Base-by-base conservation (phyloP, 768 basidiomycete genomes). In the Chalciporus pseudorubinellus region DNA sequence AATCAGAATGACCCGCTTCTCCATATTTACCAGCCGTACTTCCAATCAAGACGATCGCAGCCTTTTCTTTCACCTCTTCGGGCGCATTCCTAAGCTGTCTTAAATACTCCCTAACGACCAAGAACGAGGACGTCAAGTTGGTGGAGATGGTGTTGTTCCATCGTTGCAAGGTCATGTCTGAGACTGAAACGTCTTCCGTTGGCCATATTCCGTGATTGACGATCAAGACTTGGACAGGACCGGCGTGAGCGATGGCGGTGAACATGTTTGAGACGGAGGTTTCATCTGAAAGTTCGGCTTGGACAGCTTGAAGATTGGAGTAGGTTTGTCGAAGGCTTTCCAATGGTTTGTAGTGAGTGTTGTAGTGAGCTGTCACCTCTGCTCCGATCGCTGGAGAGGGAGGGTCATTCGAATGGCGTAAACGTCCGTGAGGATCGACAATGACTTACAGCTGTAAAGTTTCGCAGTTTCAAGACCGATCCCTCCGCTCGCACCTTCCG, bases 1-100 rank as follows among this genome's bases (percentile, higher is more conserved):
- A 87, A 66, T 87, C 85, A 0, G 78, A 79, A 61, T 87, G 80
- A 3, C 78, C 78, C 0, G 78, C 78, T 65, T 89, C 86, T 16
- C 87, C 89, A 55, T 78, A 85, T 68, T 85, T 86, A 2, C 88
- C 88, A 3, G 87, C 78, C 0, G 81, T 83, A 55, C 84, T 85
- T 11, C 89, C 88, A 44, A 89, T 77, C 34, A 89, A 66, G 3
- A 89, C 72, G 26, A 91, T 77, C 13, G 77, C 71, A 0, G 83
- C 83, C 55, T 80, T 78, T 10, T 77, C 77, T 61, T 79, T 84
- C 19, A 69, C 54, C n/a, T 68, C 70, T 14, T 70, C 65, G 0
- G 63, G 59, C 13, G 70, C 76, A 1, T 46, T 26, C 50, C 68
- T 70, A 26, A 89, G 63, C 4, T 71, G 70, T 9, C 67, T 69